These are phyloP conservation scores for Hsuehochloa calcarea DNA, from an alignment of 176 grass and related monocot genomes.

Conservation along the genomic window DNA sequence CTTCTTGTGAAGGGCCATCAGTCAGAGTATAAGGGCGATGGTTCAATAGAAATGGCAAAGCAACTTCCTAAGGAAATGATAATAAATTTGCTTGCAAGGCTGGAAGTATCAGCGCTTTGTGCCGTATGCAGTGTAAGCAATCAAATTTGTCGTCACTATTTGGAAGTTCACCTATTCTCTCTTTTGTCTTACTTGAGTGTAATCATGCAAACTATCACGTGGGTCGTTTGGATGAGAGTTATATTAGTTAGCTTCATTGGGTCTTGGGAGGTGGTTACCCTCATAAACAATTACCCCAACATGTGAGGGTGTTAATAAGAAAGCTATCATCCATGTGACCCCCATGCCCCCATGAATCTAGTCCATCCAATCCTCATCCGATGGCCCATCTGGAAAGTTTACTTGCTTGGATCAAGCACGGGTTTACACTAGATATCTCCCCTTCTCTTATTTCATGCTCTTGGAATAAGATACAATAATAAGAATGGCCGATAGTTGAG, in stretches of 20 bases:
- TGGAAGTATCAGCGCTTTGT: conserved; percentile 79
- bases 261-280: neutral
- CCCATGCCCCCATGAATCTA: conserved; percentile 7
- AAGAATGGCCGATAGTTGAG: conserved; percentile 7
- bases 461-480: neutral
- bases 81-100: conserved; percentile 70
- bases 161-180: conserved; percentile 4
- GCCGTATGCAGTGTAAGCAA: conserved; percentile 73
- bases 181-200: neutral
- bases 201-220: neutral
- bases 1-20: conserved; percentile 83
- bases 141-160: conserved; percentile 18
- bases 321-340: neutral
- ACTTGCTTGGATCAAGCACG: neutral
- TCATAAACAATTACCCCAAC: conserved; percentile 4
- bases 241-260: neutral
- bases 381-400: neutral
- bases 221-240: neutral
- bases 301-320: neutral
- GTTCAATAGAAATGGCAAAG: conserved; percentile 86
- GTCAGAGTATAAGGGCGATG: conserved; percentile 63
- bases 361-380: neutral
- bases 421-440: neutral
- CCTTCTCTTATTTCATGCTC: neutral
- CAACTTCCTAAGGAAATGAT: conserved; percentile 71